Base-by-base conservation (phyloP, 805 yeast genomes). In the Isabelozyma gotoi region DNA sequence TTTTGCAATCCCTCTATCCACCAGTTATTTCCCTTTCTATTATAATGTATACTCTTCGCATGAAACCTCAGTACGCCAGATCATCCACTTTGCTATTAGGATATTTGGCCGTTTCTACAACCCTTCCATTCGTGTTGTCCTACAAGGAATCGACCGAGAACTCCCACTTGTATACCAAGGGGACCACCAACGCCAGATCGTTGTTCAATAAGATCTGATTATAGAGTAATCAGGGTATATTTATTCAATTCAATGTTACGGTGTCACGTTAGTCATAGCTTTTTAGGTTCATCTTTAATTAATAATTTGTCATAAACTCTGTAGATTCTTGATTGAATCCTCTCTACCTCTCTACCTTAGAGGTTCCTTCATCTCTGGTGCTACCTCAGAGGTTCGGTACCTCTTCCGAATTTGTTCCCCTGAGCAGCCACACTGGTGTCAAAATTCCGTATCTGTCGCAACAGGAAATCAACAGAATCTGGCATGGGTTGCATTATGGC, bases 71-170 rank as follows among this genome's bases (percentile, higher is more conserved):
- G 19, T 34, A 31, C 20, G 19, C 24, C 32, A 18, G 49, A 32
- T 36, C 65, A 10, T 57, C 71, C 34, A 52, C 61, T 16, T 55
- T 71, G 41, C 52, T 68, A 33, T 56, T 71, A 41, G 62, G 67
- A 34, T 71, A 71, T 56, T 62, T 71, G 49, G 65, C 72, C 4
- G 43, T 67, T 10, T 65, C 74, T 10, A 58, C 73, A 29, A 67
- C 73, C 16, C 44, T 63, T 33, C 76, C 76, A 3, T 71, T 71
- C 42, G 46, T 64, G 37, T 67, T 69, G 42, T 67, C 74, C 3
- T 71, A 70, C 50, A 67, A 60, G 44, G 76, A 71, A 44, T 51
- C 72, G 12, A 42, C 44, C 18, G 56, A 49, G 19, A 31, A 48
- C 33, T 47, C 49, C 21, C 54, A 59, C 29, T 19, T 19, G 29